Evolutionary conservation across 1,284 basidiomycete genomes (phyloP), one percentile per base, ranked within the genome.

Genomic region (Ceratobasidium sp.): DNA sequence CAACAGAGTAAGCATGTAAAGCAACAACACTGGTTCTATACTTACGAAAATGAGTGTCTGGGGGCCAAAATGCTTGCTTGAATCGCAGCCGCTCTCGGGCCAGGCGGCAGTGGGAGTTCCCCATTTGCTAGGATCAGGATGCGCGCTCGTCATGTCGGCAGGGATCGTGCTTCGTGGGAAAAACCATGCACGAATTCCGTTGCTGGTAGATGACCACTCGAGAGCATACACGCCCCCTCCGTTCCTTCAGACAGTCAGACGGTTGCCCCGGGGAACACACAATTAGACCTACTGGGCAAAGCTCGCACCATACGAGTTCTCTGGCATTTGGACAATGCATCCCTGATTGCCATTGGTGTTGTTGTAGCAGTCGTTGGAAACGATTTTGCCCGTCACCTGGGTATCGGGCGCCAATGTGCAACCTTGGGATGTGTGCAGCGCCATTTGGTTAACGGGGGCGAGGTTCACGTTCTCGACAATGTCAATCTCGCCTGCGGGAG

Each of bases 391-490:
- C 20, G 68, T 71, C 13, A 67, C 38, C 45, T 67, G 62, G 13
- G 62, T 54, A 15, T 54, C 49, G 10, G 62, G 43, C 17, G 43
- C 67, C 17, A 68, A 54, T 3, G 67, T 68, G 65, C 71, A 27
- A 31, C 69, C 68, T 68, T 67, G 27, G 34, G 65, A 22, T 8
- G 74, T 73, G 62, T 76, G 75, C 10, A 75, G 67, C 0, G 73
- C 68, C 49, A 70, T 69, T 35, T 72, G 73, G 31, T 74, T 74
- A 32, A 62, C 57, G 1, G 73, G 68, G 27, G 71, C 69, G 0
- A 58, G 29, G 40, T 74, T 73, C 25, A 76, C 73, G 34, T 72
- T 73, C 57, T 76, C 75, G 57, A 72, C 47, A 40, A 75, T 62
- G 50, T 75, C 75, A 53, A 75, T 75, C 47, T 75, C 75, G 17